Evolutionary conservation across 139 green algal species (phyloP), one percentile per base, ranked within the genome.

Genomic region (Coelastrella sp.): DNA sequence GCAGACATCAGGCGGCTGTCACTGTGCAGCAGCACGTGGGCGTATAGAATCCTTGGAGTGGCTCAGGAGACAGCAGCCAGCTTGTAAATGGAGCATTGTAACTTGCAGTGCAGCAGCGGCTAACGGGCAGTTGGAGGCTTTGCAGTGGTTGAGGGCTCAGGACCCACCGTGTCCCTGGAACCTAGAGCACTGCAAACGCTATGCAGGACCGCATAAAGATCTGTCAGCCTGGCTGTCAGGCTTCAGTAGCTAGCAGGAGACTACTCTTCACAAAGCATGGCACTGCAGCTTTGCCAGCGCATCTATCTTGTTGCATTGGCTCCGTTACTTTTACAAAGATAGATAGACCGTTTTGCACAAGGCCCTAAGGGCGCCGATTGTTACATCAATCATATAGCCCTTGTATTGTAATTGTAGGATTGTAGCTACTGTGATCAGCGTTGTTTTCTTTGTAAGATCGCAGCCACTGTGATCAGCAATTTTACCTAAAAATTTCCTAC

Each of bases 141-240:
- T 83, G 54, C 17, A 83, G 47, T 83, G 57, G 32, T 32, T 83
- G 77, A 56, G 77, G 54, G 17, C 57, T 56, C 77, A 83, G 77
- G 77, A 83, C 11, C 77, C 77, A 7, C 77, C 77, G 10, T 83
- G 77, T 32, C 77, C 77, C 10, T 64, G 23, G 47, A 71, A 71
- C 61, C 8, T 71, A 71, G 61, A 71, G 61, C 10, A 19, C 11
- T 71, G 61, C 11, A 71, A 71, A 13, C 61, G 61, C 10, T 71
- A 13, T 71, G 61, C 61, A 71, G 11, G 11, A 47, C 32, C 32
- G 32, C 32, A 47, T 47, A 47, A 47, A 47, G 32, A 47, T 47
- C 32, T 47, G 32, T 47, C 32, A 47, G 32, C 32, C 10, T 71
- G 11, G 11, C 61, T 71, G 8, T 10, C 61, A 71, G 8, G 61